Base-by-base conservation (phyloP, 441 rosid genomes). In the Adansonia grandidieri region DNA sequence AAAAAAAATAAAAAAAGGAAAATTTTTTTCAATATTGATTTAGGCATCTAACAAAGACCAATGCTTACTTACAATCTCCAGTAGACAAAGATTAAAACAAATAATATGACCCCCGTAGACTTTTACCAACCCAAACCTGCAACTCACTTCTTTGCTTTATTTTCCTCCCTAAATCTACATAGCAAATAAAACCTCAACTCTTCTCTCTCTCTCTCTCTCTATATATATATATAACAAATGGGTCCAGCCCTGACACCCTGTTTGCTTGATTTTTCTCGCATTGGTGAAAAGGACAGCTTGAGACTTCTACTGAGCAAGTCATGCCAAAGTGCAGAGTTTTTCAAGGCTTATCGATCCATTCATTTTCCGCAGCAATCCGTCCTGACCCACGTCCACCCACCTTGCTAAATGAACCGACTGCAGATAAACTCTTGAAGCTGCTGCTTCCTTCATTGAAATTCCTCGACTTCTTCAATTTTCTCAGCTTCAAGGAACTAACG, bases 391-490 rank as follows among this genome's bases (percentile, higher is more conserved):
- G 92, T 62, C 96, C 94, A 0, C 90, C 89, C 83, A 91, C 90
- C 83, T 85, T 96, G 6, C 94, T 91, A n/a, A 92, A 90, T 15
- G 80, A 67, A 44, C 74, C 74, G 5, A 77, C 56, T 15, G 87
- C 82, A 3, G 99, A 82, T 74, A 96, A 73, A 60, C 98, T 89
- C 90, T 91, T 93, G 89, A 96, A 93, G 85, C 97, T 96, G 87
- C 98, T 92, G 88, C 99, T 96, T 76, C 93, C 99, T 86, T 96
- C 99, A 0, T 88, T 89, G 70, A 91, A 87, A 87, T 89, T 94
- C 71, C 85, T 79, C 0, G 98, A 91, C 87, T 54, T 91, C 81
- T 97, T 87, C 0, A 87, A 81, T 83, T 88, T 96, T 73, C 91
- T 90, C 74, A 85, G 77, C 84, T 87, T 96, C 6, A 97, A 87